Conservation (phyloP, 176 grass and related monocot genomes). For the Elaeis guineensis region DNA sequence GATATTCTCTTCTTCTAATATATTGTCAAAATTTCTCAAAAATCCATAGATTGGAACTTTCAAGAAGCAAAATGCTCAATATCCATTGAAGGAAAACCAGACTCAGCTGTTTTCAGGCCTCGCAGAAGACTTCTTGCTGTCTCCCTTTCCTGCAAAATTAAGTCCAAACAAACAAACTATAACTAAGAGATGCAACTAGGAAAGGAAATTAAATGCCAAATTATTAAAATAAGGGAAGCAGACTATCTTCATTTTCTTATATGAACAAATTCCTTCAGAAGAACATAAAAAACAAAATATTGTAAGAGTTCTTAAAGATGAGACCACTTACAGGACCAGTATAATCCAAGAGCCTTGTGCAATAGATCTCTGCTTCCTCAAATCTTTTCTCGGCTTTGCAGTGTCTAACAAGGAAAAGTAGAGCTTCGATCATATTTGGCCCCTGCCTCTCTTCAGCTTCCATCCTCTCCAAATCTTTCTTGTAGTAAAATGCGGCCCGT, state of each 20-base stretch:
- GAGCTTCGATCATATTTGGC: conserved; percentile 71
- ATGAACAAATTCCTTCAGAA: no score
- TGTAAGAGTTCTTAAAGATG: background rate
- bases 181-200: no score
- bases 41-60: no score
- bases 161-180: no score
- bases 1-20: no score
- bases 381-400: conserved; percentile 60
- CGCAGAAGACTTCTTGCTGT: conserved; percentile 69
- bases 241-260: no score
- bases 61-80: conserved; percentile 46
- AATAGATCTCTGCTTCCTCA: conserved; percentile 79
- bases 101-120: conserved; percentile 48
- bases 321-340: conserved; percentile 78
- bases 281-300: no score
- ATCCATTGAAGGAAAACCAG: conserved; percentile 60
- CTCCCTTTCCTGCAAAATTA: conserved; percentile 75
- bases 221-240: no score
- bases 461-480: conserved; percentile 90
- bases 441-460: conserved; percentile 88
- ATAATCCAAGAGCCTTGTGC: conserved; percentile 85
- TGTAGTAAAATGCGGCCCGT: conserved; percentile 78
- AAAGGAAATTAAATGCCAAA: no score
- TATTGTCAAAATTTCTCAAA: no score
- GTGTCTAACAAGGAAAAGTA: conserved; percentile 86